phyloP scores from a whole-genome alignment of 108 stramenopile species.

The Cyclostephanos tholiformis region DNA sequence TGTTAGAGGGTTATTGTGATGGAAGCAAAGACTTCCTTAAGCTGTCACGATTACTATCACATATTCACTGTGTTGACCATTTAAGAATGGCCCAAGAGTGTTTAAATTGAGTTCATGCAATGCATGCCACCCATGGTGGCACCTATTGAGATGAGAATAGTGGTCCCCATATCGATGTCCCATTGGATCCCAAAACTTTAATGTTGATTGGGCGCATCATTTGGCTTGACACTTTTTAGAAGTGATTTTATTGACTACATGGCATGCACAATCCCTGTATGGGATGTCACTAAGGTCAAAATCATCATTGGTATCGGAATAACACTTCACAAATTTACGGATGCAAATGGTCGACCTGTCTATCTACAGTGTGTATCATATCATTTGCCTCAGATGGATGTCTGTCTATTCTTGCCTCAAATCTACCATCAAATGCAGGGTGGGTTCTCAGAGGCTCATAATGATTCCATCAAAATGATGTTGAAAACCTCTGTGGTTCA shows the following conservation, averaged over 20 bases:
- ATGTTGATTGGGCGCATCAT: background rate
- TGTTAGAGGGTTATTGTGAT: background rate
- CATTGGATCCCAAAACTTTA: too few relatives aligned
- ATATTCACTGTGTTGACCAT: background rate
- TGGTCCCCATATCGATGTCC: background rate
- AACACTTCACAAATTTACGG: background rate
- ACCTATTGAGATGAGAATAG: background rate
- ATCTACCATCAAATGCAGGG: too few relatives aligned
- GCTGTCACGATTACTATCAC: background rate
- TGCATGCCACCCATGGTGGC: too few relatives aligned
- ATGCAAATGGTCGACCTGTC: too few relatives aligned
- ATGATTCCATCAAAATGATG: background rate
- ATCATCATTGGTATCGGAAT: background rate
- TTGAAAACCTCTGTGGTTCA: background rate
- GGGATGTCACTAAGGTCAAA: background rate
- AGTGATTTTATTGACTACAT: background rate
- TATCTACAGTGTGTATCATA: background rate
- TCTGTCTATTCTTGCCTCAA: background rate
- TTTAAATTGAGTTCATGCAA: too few relatives aligned
- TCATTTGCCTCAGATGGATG: background rate
- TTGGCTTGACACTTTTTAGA: background rate
- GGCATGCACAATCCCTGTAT: background rate
- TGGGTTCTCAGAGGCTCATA: background rate
- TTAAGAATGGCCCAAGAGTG: background rate
- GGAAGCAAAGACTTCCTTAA: background rate